Percentiles rank a stretch among this genome's conserved stretches.
These are phyloP conservation scores for Pisolithus microcarpus DNA, from an alignment of 768 basidiomycete species.

Conservation along the genomic window DNA sequence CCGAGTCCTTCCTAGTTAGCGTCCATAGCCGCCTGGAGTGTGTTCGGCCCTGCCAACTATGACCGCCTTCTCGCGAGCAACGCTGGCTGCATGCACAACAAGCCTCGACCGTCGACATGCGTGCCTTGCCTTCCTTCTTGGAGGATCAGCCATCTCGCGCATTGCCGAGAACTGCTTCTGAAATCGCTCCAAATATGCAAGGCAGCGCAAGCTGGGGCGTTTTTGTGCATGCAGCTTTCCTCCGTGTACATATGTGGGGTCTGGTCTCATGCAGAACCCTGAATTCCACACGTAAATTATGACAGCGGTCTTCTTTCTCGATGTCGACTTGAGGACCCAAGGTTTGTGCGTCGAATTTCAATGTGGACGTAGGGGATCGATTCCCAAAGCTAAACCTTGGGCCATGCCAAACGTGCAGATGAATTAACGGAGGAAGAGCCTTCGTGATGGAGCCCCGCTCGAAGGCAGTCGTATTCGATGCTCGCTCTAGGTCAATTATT, in stretches of 20 bases:
- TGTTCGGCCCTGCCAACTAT: not conserved
- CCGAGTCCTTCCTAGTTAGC: not conserved
- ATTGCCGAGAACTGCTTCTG: not conserved
- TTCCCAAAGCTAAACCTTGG: too few species aligned
- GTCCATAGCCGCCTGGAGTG: not conserved
- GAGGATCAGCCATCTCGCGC: not conserved
- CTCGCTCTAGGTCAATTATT: too few species aligned
- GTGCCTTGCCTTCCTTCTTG: not conserved
- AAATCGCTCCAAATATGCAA: not conserved
- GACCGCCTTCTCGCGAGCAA: not conserved
- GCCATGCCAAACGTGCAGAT: too few species aligned
- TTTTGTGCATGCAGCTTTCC: not conserved
- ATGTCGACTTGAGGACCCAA: not conserved
- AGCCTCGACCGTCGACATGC: not conserved
- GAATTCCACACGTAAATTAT: not conserved
- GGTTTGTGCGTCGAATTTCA: not conserved
- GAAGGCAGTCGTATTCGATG: too few species aligned
- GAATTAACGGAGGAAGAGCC: too few species aligned
- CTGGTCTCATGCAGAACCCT: not conserved
- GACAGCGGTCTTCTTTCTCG: not conserved
- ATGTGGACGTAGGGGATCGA: too few species aligned
- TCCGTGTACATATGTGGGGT: not conserved
- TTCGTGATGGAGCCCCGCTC: too few species aligned
- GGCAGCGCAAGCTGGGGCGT: not conserved
- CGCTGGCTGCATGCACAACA: not conserved